A percentile compares a stretch with the other conserved stretches of the same genome.
Conservation (phyloP, 2,329 filamentous ascomycete genomes). For the Penicillium sp. region DNA sequence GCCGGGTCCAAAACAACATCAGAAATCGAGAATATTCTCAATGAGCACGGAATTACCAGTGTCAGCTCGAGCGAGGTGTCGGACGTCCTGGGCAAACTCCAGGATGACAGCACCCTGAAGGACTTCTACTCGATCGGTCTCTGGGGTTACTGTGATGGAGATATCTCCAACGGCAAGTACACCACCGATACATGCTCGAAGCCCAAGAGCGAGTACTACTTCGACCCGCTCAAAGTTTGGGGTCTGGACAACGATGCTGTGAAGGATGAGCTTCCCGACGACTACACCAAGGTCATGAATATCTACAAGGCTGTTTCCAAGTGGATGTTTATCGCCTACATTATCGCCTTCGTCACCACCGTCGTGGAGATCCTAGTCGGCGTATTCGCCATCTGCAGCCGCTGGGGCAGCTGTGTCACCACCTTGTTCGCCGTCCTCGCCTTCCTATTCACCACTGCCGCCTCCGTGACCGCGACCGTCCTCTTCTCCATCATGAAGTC, state of each 20-base stretch:
- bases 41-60: constrained; percentile 32
- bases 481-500: constrained; percentile 67
- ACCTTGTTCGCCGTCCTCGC: constrained; percentile 65
- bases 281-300: constrained; percentile 63
- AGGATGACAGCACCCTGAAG: constrained; percentile 55
- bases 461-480: constrained; percentile 69
- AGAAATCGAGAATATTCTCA: constrained; percentile 29
- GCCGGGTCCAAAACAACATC: constrained; percentile 33
- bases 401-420: constrained; percentile 74
- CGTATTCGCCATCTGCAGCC: constrained; percentile 75
- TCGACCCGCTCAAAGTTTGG: constrained; percentile 64
- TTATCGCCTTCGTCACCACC: constrained; percentile 67
- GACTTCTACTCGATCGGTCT: constrained; percentile 77
- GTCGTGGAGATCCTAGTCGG: constrained; percentile 70
- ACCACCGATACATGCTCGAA: constrained; percentile 61
- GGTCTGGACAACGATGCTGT: constrained; percentile 53
- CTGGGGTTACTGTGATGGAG: constrained; percentile 78
- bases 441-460: constrained; percentile 57
- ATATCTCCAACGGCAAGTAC: constrained; percentile 52
- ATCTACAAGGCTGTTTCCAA: constrained; percentile 69
- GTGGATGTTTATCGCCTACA: constrained; percentile 79
- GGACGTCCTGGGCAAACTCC: constrained; percentile 34
- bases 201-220: constrained; percentile 70
- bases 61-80: constrained; percentile 38
- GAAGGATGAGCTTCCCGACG: constrained; percentile 62